Conservation (phyloP, 805 yeast species). For the Wickerhamia fluorescens region DNA sequence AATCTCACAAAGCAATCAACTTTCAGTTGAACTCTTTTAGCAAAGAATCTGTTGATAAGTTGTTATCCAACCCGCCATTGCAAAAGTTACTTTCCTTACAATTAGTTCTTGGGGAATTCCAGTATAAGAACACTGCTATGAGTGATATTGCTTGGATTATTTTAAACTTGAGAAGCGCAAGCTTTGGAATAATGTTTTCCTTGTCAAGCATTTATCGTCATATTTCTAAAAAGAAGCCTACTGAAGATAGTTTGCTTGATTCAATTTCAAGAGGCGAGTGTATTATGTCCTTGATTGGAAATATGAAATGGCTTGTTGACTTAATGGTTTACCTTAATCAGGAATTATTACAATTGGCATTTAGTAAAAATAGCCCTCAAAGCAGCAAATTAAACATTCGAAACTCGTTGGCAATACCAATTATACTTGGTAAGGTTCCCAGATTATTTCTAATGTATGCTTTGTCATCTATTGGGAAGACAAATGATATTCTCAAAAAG, state of each 20-base stretch:
- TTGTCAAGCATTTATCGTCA: conserved; percentile 57
- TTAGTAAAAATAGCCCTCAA: conserved; percentile 13
- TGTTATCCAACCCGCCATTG: conserved; percentile 69
- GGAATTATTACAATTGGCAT: conserved; percentile 50
- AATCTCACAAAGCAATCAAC: conserved; percentile 69
- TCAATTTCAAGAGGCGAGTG: conserved; percentile 56
- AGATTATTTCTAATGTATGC: conserved; percentile 61
- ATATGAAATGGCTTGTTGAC: conserved; percentile 81
- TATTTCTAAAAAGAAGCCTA: conserved; percentile 51
- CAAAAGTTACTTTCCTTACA: conserved; percentile 70
- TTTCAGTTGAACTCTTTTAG: conserved; percentile 58
- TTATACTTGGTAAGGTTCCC: conserved; percentile 63
- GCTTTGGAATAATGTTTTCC: conserved; percentile 62
- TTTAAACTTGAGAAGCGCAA: conserved; percentile 60
- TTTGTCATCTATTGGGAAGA: conserved; percentile 57
- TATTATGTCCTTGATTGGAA: conserved; percentile 59
- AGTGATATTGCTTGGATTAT: conserved; percentile 55
- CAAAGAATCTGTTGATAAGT: conserved; percentile 68
- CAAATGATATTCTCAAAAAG: conserved; percentile 50
- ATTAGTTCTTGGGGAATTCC: conserved; percentile 48
- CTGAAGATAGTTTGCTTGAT: conserved; percentile 46
- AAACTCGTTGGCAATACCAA: conserved; percentile 46
- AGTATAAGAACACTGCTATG: conserved; percentile 21
- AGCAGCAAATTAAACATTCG: conserved; percentile 15
- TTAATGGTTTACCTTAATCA: conserved; percentile 66